Percentiles rank a stretch among this genome's conserved stretches.
Evolutionary conservation across 2,329 filamentous ascomycete genomes (phyloP).

Genomic region (Aspergillus neoniger): DNA sequence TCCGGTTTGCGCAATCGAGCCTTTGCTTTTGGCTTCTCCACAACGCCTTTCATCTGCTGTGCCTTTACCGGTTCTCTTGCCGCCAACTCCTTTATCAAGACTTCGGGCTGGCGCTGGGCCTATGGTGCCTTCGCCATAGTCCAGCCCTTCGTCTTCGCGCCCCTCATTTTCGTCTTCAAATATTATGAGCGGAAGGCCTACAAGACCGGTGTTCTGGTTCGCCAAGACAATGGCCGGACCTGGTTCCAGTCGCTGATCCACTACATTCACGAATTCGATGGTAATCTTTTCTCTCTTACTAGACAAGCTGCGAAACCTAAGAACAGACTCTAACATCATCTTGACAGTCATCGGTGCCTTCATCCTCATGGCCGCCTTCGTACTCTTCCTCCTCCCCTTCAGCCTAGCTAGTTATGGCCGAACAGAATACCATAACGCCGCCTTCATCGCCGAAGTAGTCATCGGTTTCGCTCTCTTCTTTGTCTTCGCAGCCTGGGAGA

Average conservation of each 20-base stretch:
- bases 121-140: constrained; percentile 65
- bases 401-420: constrained; percentile 51
- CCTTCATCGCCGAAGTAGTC: constrained; percentile 55
- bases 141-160: constrained; percentile 57
- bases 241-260: constrained; percentile 50
- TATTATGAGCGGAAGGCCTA: constrained; percentile 61
- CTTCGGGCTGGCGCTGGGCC: constrained; percentile 62
- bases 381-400: constrained; percentile 68
- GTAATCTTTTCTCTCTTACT: constrained; percentile 27
- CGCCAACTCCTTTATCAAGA: constrained; percentile 52
- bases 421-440: constrained; percentile 47
- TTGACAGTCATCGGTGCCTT: constrained; percentile 56
- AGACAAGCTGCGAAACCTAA: too few relatives aligned
- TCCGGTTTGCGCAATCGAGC: constrained; percentile 62
- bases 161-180: constrained; percentile 58
- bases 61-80: constrained; percentile 59
- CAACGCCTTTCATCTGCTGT: constrained; percentile 64
- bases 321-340: background rate
- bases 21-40: constrained; percentile 61
- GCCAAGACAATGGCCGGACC: constrained; percentile 49
- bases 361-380: constrained; percentile 62
- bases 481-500: constrained; percentile 59
- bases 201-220: constrained; percentile 55
- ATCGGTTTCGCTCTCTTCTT: constrained; percentile 56
- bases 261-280: constrained; percentile 65